Percentiles rank a stretch among this genome's conserved stretches.
Conservation (phyloP, 1,139 yeast species). For the Fermentozyma sake region DNA sequence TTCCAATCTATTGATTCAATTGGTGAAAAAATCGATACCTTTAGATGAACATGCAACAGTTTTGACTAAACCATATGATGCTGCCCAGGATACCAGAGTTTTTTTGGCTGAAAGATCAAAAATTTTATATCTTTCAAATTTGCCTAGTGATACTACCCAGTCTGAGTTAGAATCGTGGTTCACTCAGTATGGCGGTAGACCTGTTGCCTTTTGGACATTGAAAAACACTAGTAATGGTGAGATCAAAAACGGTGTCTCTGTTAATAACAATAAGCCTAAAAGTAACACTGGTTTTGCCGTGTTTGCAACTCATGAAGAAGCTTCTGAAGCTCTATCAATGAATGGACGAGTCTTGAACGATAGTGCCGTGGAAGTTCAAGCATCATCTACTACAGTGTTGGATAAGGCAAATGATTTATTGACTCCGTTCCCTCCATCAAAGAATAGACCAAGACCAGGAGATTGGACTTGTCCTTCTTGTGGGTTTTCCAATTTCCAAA, state of each 20-base stretch:
- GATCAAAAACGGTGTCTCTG: no score
- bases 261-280: conserved; percentile 32
- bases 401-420: conserved; percentile 79
- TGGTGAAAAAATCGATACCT: conserved; percentile 54
- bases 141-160: conserved; percentile 85
- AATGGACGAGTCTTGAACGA: conserved; percentile 79
- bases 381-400: conserved; percentile 72
- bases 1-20: conserved; percentile 43
- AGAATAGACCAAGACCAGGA: conserved; percentile 92
- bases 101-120: conserved; percentile 72
- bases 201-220: conserved; percentile 86
- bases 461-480: conserved; percentile 98
- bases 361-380: conserved; percentile 76
- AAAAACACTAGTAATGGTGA: no score
- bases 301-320: conserved; percentile 82
- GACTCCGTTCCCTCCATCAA: conserved; percentile 81
- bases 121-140: conserved; percentile 70
- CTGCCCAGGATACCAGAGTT: conserved; percentile 61
- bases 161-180: conserved; percentile 91
- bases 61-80: conserved; percentile 70
- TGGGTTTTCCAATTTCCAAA: conserved; percentile 91
- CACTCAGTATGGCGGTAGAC: conserved; percentile 79
- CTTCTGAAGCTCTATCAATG: conserved; percentile 68
- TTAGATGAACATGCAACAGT: conserved; percentile 50
- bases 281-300: conserved; percentile 75